These are phyloP conservation scores for Lodderomyces oxycetoniae DNA, from an alignment of 1,139 yeast genomes.

Conservation along the genomic window DNA sequence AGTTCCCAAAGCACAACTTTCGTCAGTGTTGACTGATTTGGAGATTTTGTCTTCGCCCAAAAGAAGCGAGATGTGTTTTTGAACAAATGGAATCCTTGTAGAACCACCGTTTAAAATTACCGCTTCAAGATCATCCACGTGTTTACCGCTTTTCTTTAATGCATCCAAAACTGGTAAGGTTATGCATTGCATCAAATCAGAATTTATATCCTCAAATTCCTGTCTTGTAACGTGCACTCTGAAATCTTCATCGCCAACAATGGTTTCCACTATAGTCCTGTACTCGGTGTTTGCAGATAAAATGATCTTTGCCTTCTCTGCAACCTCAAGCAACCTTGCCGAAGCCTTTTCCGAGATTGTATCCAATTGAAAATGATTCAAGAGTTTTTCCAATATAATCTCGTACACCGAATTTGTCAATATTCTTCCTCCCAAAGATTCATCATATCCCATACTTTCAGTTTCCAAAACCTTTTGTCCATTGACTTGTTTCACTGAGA, in stretches of 20 bases:
- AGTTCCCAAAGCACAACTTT: conserved; percentile 87
- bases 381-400: conserved; percentile 55
- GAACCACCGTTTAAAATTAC: conserved; percentile 89
- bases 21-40: conserved; percentile 95
- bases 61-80: conserved; percentile 49
- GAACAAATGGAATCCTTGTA: conserved; percentile 85
- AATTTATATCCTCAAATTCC: conserved; percentile 64
- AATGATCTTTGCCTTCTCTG: conserved; percentile 83
- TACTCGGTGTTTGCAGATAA: conserved; percentile 86
- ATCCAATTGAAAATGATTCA: conserved; percentile 36
- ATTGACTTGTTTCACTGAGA: conserved; percentile 50
- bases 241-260: conserved; percentile 70
- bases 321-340: conserved; percentile 70
- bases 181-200: conserved; percentile 41
- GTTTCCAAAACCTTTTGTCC: conserved; percentile 47
- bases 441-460: conserved; percentile 68
- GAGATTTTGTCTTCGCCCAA: conserved; percentile 56
- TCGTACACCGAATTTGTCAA: conserved; percentile 65
- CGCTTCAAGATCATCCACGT: conserved; percentile 48
- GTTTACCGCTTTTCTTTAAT: conserved; percentile 29
- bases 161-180: conserved; percentile 55
- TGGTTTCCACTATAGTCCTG: conserved; percentile 62
- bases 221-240: conserved; percentile 60
- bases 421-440: conserved; percentile 65
- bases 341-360: conserved; percentile 51